Evolutionary conservation across 2,329 filamentous ascomycete genomes (phyloP).

Genomic region (Diaporthe sp.): DNA sequence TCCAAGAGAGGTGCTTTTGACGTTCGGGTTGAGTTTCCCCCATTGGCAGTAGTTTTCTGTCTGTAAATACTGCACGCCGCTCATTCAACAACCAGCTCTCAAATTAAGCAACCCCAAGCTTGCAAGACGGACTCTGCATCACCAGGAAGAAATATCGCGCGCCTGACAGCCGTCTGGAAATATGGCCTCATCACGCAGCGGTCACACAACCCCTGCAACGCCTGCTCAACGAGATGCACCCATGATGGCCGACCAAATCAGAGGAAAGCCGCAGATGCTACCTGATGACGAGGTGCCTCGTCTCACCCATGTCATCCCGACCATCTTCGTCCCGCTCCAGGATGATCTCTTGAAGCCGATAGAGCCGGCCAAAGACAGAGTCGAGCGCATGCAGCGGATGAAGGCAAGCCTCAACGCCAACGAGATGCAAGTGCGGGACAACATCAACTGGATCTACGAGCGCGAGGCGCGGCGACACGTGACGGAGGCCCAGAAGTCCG

Average conservation of each 20-base stretch:
- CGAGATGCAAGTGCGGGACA: constrained; percentile 48
- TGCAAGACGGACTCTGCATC: not conserved
- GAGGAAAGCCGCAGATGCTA: not conserved
- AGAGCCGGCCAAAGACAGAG: constrained; percentile 44
- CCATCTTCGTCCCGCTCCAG: constrained; percentile 52
- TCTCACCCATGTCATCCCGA: constrained; percentile 47
- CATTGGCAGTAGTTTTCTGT: not conserved
- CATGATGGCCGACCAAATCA: not conserved
- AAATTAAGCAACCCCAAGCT: not conserved
- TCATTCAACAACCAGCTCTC: not conserved
- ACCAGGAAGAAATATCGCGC: not conserved
- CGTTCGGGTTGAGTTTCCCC: not conserved
- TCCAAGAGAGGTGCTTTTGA: not conserved
- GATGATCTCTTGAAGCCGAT: constrained; percentile 49
- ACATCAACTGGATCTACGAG: constrained; percentile 51
- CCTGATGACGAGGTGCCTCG: constrained; percentile 45
- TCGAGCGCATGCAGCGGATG: constrained; percentile 48
- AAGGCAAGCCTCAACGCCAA: constrained; percentile 50
- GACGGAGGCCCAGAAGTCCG: constrained; percentile 41
- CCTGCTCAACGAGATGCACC: not conserved
- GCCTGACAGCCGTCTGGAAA: not conserved
- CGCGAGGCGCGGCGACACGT: constrained; percentile 51
- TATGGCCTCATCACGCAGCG: constrained; percentile 24
- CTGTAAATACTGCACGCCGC: not conserved
- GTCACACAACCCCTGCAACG: not conserved